Evolutionary conservation across 768 basidiomycete species (phyloP), one percentile per base, ranked within the genome.

Genomic region (Cubamyces lactineus): DNA sequence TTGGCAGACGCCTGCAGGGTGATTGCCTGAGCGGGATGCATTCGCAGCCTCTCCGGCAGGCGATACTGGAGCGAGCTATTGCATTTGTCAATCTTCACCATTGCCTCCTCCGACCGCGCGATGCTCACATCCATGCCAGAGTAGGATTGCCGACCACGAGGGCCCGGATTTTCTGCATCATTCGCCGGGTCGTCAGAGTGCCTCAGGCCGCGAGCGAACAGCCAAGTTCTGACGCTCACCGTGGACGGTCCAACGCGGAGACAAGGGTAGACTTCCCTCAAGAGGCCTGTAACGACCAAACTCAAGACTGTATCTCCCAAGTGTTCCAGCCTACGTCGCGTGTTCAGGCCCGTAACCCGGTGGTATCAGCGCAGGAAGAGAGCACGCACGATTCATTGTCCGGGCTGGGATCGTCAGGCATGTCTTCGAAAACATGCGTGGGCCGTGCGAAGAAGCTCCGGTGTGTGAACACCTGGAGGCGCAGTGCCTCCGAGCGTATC

Each of bases 171-270:
- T 93, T 92, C 91, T 93, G 66, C 16, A 24, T 9, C 12, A 1
- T 5, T 13, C 28, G 7, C 17, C 26, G 30, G n/a, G 2, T 34
- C n/a, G 9, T 52, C 8, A 39, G 6, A 45, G 5, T 15, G 7
- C 8, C 21, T 43, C 16, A 19, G 26, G 3, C 40, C 34, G 11
- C 34, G 34, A 9, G 34, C 3, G 23, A n/a, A n/a, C 26, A 11
- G 17, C n/a, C 16, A 13, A 34, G 28, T n/a, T 6, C 40, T 9
- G 45, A 47, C 34, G 71, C 83, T 71, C 71, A 89, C 91, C 58
- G 91, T 91, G 3, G 87, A 84, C 17, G 91, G 89, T 2, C 91
- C 91, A 42, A 93, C 91, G 19, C 84, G 86, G 19, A 93, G 74
- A 53, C 83, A 79, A 0, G 91, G 91, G 74, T 83, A 89, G 69